Base-by-base conservation (phyloP, 495 filamentous ascomycete genomes). In the Penicillium steckii region DNA sequence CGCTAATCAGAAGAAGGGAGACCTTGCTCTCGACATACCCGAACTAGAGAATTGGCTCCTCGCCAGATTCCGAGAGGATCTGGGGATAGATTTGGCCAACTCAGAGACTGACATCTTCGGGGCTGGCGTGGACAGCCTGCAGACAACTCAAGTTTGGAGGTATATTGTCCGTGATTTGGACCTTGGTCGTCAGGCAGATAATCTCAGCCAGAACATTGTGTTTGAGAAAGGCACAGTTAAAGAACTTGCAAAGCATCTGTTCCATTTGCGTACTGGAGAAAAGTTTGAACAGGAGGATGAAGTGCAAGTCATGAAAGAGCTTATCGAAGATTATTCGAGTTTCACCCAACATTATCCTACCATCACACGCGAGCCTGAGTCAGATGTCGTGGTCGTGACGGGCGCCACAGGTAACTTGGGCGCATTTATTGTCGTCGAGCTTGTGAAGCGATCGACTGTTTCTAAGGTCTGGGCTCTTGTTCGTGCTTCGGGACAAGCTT, bases 391-490 rank as follows among this genome's bases (percentile, higher is more conserved):
- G 6, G 26, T 71, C 10, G 52, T 88, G 9, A 86, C 84, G 0
- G 85, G 85, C 10, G 79, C 79, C 4, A 87, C 85, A 8, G 85
- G 85, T 13, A 73, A 80, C 3, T 69, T 87, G 1, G 85, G 84
- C 2, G 71, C 74, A 1, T 79, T 85, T 45, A 73, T 86, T 9
- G 72, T 86, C 4, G 57, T 72, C 17, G 64, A 71, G 15, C 57
- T 84, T 8, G 50, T 60, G 3, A 59, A 60, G 8, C 50, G 57
- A 15, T 27, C 62, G 4, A 50, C 41, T 4, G 67, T 82, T 3
- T 55, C 50, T 10, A 67, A 67, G 23, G 71, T 88, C 4, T 77
- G 79, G 62, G 86, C 82, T 53, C 69, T 87, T 32, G 76, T 85
- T n/a, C 79, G 83, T 10, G 80, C 77, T 13, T 55, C 70, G 42